Evolutionary conservation across 768 basidiomycete species (phyloP).

Genomic region (Neoboletus brunneissimus): DNA sequence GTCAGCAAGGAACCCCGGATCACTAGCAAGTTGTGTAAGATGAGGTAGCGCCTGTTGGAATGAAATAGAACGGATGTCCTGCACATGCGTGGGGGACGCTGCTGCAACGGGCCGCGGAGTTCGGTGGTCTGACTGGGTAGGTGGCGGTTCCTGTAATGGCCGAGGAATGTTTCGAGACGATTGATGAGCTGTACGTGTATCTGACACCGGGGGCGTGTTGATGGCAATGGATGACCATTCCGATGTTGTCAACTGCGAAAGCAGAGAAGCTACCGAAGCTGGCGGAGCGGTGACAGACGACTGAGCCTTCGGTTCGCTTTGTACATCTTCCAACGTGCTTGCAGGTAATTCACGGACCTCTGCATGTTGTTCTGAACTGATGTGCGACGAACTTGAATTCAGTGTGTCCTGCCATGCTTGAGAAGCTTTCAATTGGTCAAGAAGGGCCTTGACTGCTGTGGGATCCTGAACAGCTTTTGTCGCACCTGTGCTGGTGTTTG

Average conservation of each 20-base stretch:
- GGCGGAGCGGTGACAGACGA: constrained; percentile 24
- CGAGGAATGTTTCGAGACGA: constrained; percentile 10
- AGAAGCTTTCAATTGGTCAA: constrained; percentile 66
- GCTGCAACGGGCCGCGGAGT: constrained; percentile 12
- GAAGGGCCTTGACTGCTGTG: constrained; percentile 61
- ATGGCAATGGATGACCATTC: constrained; percentile 12
- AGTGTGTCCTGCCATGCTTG: constrained; percentile 63
- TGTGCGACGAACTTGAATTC: constrained; percentile 9
- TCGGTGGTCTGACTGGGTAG: constrained; percentile 6
- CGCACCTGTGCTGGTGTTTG: background rate
- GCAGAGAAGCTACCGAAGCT: constrained; percentile 53
- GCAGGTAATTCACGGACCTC: constrained; percentile 7
- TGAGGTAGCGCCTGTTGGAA: constrained; percentile 72
- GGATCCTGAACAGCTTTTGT: constrained; percentile 50
- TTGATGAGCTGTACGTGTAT: constrained; percentile 8
- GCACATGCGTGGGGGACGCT: constrained; percentile 5
- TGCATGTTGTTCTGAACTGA: background rate
- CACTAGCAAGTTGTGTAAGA: constrained; percentile 57
- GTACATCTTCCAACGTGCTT: constrained; percentile 3
- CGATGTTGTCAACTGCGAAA: constrained; percentile 55
- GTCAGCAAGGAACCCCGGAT: constrained; percentile 47
- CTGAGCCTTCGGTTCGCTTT: constrained; percentile 1
- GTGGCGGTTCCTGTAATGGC: constrained; percentile 15
- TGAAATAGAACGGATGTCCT: constrained; percentile 47
- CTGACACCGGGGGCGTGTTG: constrained; percentile 9